Base-by-base conservation (phyloP, 495 filamentous ascomycete species). In the Podospora australis region DNA sequence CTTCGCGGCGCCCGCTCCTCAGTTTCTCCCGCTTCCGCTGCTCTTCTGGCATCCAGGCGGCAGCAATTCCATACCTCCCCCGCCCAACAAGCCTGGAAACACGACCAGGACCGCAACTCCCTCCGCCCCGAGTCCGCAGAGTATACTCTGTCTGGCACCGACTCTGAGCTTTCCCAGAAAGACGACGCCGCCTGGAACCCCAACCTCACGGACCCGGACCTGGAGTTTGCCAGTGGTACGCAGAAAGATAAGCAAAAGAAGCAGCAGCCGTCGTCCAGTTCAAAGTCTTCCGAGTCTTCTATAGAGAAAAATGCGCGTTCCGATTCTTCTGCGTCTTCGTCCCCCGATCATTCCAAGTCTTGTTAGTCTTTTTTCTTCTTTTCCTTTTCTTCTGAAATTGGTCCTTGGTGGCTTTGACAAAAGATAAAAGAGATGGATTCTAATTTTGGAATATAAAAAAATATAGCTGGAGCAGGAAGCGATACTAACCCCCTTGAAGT, bases 141-240 rank as follows among this genome's bases (percentile, higher is more conserved):
- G 32, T 51, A 58, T 48, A 68, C 71, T 1, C 46, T 52, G 52
- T 64, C 59, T 57, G 70, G 59, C 3, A 58, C 57, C 0, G 69
- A 70, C 54, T 58, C 63, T 39, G 66, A 69, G 17, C 57, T 64
- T 2, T 64, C 69, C 8, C 35, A 54, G 22, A 58, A 71, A 46
- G 56, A 67, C 16, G 62, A 69, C 36, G 64, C 61, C 22, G 60
- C 72, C 26, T 75, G 63, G 57, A 61, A 70, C 48, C 65, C 60
- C 1, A 41, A 55, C 24, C 63, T 64, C 55, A 75, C 70, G 5
- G 38, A 49, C n/a, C 72, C 72, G 4, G 60, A 67, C n/a, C 35
- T 41, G n/a, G 68, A 57, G 47, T 55, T 35, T 39, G 43, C 54
- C 3, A 46, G n/a, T 36, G n/a, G 53, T 2, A n/a, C n/a, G n/a